Percentiles rank a stretch among this genome's conserved stretches.
These are phyloP conservation scores for Epichloe coenophiala DNA, from an alignment of 2,329 filamentous ascomycete genomes.

Conservation along the genomic window DNA sequence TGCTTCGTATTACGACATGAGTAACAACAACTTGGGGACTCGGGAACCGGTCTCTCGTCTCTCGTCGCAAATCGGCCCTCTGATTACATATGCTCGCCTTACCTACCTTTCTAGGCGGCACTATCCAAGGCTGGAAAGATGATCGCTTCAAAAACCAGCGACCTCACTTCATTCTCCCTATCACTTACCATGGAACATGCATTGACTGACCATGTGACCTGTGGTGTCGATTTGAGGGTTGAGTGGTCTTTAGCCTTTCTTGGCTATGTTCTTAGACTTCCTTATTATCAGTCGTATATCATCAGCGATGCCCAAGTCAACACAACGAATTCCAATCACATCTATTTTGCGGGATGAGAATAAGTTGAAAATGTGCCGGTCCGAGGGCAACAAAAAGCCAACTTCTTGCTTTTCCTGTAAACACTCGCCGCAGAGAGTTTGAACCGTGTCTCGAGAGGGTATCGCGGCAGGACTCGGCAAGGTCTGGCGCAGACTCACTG, in stretches of 20 bases:
- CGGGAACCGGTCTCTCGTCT: too few relatives aligned
- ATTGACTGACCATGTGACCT: not conserved
- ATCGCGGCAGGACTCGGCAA: slow-evolving; percentile 2
- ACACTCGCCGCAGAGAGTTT: not conserved
- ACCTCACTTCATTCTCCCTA: not conserved
- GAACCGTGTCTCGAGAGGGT: not conserved
- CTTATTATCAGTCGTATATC: too few relatives aligned
- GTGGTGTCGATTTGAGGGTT: not conserved
- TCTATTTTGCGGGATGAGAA: too few relatives aligned
- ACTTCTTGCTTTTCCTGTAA: not conserved
- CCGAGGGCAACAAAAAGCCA: too few relatives aligned
- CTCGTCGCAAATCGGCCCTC: too few relatives aligned
- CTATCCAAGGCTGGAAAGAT: too few relatives aligned
- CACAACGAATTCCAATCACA: too few relatives aligned
- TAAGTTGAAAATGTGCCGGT: too few relatives aligned
- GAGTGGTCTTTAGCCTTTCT: not conserved
- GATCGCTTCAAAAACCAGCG: not conserved
- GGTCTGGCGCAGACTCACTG: slow-evolving; percentile 4
- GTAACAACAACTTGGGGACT: too few relatives aligned
- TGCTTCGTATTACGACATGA: too few relatives aligned
- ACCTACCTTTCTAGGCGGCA: not conserved
- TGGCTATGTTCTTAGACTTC: not conserved
- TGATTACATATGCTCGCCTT: not conserved
- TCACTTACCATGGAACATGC: not conserved
- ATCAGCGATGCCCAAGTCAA: too few relatives aligned